Conservation (phyloP, 768 basidiomycete species). For the Termitomyces titanicus region DNA sequence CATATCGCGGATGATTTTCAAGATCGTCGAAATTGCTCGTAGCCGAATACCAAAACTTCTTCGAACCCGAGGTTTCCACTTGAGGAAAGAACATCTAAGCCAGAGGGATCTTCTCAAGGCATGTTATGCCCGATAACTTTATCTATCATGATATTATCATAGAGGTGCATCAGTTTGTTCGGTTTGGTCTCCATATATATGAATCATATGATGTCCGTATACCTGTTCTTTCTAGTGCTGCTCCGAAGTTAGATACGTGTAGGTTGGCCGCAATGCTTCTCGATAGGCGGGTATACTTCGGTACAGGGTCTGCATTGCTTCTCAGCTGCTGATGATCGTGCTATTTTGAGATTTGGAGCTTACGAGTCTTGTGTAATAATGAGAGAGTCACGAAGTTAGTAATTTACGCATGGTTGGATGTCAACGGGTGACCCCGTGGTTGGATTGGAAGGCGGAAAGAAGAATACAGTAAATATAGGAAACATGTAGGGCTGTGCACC, state of each 20-base stretch:
- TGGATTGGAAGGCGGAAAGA: no score
- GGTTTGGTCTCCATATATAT: no score
- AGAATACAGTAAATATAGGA: no score
- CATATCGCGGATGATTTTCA: not conserved
- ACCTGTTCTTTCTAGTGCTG: not conserved
- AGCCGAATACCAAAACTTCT: not conserved
- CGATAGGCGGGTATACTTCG: not conserved
- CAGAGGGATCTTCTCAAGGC: not conserved
- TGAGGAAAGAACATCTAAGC: not conserved
- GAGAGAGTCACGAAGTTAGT: no score
- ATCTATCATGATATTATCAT: not conserved
- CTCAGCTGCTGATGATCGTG: not conserved
- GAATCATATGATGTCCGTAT: not conserved
- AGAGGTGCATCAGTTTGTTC: no score
- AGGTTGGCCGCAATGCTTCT: not conserved
- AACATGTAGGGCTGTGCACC: no score
- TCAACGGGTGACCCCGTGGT: no score
- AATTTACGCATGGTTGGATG: no score
- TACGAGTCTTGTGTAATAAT: no score
- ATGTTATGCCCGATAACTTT: no score
- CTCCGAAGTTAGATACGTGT: not conserved
- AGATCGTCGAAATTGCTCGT: not conserved
- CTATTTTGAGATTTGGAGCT: no score
- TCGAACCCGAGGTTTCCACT: not conserved
- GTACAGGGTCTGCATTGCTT: not conserved